A percentile compares a stretch with the other conserved stretches of the same genome.
These are phyloP conservation scores for Pyrenula aspistea DNA, from an alignment of 495 filamentous ascomycete genomes.

Conservation along the genomic window DNA sequence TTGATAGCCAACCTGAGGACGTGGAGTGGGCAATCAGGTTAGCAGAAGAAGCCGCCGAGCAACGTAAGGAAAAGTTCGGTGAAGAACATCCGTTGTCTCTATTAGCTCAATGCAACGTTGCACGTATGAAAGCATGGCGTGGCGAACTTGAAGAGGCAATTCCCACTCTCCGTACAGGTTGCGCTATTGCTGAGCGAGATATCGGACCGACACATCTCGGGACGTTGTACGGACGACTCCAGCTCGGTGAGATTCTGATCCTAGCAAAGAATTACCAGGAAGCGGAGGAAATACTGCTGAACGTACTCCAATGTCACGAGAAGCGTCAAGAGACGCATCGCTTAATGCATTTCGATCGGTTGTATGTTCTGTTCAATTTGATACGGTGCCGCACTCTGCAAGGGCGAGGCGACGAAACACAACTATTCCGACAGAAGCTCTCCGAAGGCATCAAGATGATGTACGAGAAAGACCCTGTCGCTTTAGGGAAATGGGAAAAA, in stretches of 20 bases:
- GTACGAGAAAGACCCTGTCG: too few species aligned
- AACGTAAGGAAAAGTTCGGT: conserved; percentile 10
- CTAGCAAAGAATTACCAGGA: conserved; percentile 5
- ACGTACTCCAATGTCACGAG: too few species aligned
- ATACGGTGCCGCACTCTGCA: background rate
- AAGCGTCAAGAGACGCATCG: too few species aligned
- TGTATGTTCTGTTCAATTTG: background rate
- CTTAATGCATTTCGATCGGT: background rate
- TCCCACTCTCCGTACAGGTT: conserved; percentile 4
- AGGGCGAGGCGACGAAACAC: background rate
- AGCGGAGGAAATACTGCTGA: conserved; percentile 6
- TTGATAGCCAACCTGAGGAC: too few species aligned
- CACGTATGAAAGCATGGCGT: conserved; percentile 9
- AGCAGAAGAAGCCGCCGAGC: too few species aligned
- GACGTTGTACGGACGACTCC: conserved; percentile 7
- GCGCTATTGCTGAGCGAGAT: conserved; percentile 7
- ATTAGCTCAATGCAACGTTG: conserved; percentile 11
- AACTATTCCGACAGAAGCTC: background rate
- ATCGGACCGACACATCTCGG: conserved; percentile 11
- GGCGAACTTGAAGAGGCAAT: conserved; percentile 8
- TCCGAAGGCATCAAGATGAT: too few species aligned
- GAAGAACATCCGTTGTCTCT: conserved; percentile 17
- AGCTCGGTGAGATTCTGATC: conserved; percentile 8
- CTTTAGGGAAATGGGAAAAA: too few species aligned
- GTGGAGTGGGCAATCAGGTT: too few species aligned